Conservation (phyloP, 2,329 filamentous ascomycete genomes). For the Cytospora paraplurivora region DNA sequence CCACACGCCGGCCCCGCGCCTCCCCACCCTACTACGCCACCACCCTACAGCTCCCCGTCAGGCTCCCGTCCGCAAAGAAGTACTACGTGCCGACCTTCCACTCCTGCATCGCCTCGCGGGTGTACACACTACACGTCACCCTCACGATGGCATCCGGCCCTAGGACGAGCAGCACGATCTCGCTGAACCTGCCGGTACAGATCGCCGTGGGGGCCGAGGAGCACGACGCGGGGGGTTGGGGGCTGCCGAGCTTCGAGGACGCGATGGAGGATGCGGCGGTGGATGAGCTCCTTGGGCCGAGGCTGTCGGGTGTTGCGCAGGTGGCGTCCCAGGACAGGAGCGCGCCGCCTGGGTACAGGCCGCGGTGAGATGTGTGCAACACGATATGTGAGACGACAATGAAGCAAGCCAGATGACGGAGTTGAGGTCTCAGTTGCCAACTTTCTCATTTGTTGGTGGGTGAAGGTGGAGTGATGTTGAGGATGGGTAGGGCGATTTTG, state of each 20-base stretch:
- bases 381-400: too few relatives aligned
- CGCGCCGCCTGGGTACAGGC: conserved; percentile 35
- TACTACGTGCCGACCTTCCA: conserved; percentile 60
- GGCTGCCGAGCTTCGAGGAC: conserved; percentile 53
- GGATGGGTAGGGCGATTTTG: too few relatives aligned
- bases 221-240: conserved; percentile 31
- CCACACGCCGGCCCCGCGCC: conserved; percentile 21
- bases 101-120: conserved; percentile 57
- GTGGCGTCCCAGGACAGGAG: conserved; percentile 31
- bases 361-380: too few relatives aligned
- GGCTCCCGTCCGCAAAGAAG: conserved; percentile 49
- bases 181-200: conserved; percentile 53
- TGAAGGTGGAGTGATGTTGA: too few relatives aligned
- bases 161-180: conserved; percentile 44
- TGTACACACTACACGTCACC: conserved; percentile 54
- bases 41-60: conserved; percentile 50
- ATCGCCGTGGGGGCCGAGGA: conserved; percentile 39
- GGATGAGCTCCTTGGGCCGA: conserved; percentile 47
- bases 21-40: conserved; percentile 45
- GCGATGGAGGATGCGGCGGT: conserved; percentile 49
- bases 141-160: conserved; percentile 45
- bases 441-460: too few relatives aligned
- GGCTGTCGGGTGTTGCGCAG: conserved; percentile 42
- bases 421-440: too few relatives aligned
- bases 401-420: too few relatives aligned